These are phyloP conservation scores for Bryoglossum gracile DNA, from an alignment of 495 filamentous ascomycete genomes.

Conservation along the genomic window DNA sequence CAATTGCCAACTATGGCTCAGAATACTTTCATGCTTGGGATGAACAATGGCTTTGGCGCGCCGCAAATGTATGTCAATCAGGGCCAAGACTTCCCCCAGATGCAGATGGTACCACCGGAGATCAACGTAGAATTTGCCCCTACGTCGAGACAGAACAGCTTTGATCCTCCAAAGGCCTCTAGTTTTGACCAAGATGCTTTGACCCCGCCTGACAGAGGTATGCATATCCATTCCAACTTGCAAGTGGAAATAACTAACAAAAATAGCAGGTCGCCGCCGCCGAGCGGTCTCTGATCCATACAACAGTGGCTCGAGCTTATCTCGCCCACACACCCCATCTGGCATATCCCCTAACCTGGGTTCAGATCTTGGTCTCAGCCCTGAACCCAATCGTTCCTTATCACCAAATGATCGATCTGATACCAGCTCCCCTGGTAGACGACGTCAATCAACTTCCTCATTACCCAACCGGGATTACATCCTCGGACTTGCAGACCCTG, in stretches of 20 bases:
- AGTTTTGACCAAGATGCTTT: conserved; percentile 66
- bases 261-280: conserved; percentile 45
- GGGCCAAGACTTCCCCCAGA: conserved; percentile 47
- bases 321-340: conserved; percentile 32
- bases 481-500: conserved; percentile 82
- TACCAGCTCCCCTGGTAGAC: conserved; percentile 54
- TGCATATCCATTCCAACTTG: conserved; percentile 26
- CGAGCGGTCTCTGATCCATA: conserved; percentile 72
- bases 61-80: conserved; percentile 45
- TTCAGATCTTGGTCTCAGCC: conserved; percentile 38
- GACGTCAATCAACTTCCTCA: conserved; percentile 83
- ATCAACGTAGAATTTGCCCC: conserved; percentile 94
- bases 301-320: conserved; percentile 35
- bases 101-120: conserved; percentile 68
- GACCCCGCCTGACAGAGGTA: conserved; percentile 81
- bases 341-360: conserved; percentile 25
- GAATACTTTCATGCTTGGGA: conserved; percentile 44
- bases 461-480: conserved; percentile 88
- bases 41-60: conserved; percentile 32
- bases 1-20: conserved; percentile 47
- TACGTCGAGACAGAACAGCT: conserved; percentile 55
- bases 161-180: conserved; percentile 59
- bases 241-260: conserved; percentile 29
- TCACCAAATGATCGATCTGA: conserved; percentile 57
- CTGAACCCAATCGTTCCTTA: conserved; percentile 53